phyloP scores from a whole-genome alignment of 225 moss, liverwort and hornwort genomes.

The Straminergon stramineum region DNA sequence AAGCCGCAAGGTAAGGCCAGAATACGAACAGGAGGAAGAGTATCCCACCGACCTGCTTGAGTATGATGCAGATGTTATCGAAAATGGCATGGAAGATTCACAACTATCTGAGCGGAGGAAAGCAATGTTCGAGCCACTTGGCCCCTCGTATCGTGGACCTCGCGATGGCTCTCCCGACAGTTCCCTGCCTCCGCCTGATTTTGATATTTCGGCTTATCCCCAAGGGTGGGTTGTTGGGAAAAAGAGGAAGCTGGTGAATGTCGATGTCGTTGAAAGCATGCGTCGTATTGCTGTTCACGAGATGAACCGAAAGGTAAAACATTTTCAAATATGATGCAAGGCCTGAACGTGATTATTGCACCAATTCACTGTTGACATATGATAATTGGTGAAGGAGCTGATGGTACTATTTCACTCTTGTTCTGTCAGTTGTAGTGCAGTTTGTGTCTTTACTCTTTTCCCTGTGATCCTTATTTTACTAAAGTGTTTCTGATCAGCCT shows the following conservation, averaged over 20 bases:
- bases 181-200: conserved; percentile 90
- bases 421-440: not conserved
- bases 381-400: not conserved
- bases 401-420: not conserved
- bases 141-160: conserved; percentile 76
- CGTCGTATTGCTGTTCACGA: conserved; percentile 98
- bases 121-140: conserved; percentile 94
- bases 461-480: not conserved
- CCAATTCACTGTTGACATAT: not conserved
- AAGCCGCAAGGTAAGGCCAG: conserved; percentile 35
- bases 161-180: conserved; percentile 75
- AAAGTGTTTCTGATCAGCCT: not conserved
- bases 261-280: conserved; percentile 99
- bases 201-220: conserved; percentile 78
- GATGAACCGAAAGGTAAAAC: conserved; percentile 93
- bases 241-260: conserved; percentile 96
- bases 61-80: conserved; percentile 53
- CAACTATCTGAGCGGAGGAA: conserved; percentile 74
- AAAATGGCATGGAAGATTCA: conserved; percentile 70
- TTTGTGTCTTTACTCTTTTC: not conserved
- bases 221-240: conserved; percentile 98
- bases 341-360: not conserved
- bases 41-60: conserved; percentile 30
- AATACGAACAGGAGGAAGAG: conserved; percentile 33
- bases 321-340: not conserved